phyloP scores from a whole-genome alignment of 768 basidiomycete genomes.

The Rossbeevera mucosa region DNA sequence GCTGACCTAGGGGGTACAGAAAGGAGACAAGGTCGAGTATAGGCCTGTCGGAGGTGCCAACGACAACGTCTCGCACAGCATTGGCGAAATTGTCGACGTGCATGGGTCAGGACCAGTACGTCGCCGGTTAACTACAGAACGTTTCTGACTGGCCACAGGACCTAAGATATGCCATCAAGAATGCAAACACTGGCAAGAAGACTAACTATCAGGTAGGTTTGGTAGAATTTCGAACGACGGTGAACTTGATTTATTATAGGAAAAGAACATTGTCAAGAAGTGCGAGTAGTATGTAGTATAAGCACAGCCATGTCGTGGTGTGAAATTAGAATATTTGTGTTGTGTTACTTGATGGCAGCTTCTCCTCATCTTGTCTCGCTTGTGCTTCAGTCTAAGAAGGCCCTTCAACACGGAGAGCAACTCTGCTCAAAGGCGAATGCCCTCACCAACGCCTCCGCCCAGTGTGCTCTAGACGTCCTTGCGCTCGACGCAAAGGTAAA shows the following conservation, averaged over 20 bases:
- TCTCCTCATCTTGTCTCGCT: constrained; percentile 60
- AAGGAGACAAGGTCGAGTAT: constrained; percentile 43
- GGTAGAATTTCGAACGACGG: background rate
- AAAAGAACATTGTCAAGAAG: constrained; percentile 37
- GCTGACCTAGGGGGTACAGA: constrained; percentile 16
- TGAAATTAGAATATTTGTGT: background rate
- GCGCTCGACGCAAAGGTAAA: constrained; percentile 75
- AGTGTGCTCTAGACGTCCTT: constrained; percentile 64
- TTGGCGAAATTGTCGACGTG: constrained; percentile 34
- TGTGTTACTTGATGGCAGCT: constrained; percentile 15
- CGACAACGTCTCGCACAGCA: constrained; percentile 38
- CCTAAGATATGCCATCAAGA: constrained; percentile 36
- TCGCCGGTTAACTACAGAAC: background rate
- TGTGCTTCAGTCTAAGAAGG: constrained; percentile 78
- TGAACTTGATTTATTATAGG: constrained; percentile 18
- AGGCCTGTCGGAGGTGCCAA: constrained; percentile 37
- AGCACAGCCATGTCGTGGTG: constrained; percentile 8
- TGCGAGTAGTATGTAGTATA: background rate
- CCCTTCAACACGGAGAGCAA: constrained; percentile 71
- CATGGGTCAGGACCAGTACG: constrained; percentile 33
- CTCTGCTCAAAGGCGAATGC: constrained; percentile 65
- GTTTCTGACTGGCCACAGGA: constrained; percentile 19
- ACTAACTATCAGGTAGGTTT: constrained; percentile 35
- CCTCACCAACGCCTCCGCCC: constrained; percentile 62
- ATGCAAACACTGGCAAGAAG: constrained; percentile 39